These are phyloP conservation scores for Leccinum arenicola DNA, from an alignment of 768 basidiomycete species.

Conservation along the genomic window DNA sequence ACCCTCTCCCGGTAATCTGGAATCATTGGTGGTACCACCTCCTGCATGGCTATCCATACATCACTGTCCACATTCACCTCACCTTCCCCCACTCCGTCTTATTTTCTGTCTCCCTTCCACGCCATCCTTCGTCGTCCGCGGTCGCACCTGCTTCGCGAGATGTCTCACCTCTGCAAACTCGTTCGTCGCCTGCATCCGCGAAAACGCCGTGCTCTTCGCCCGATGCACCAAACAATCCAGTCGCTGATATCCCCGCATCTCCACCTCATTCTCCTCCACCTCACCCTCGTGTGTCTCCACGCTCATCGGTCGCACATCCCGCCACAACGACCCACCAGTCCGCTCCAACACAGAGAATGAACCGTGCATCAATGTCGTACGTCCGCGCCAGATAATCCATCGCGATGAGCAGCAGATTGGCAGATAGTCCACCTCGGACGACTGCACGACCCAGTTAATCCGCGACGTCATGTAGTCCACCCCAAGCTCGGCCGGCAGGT, in stretches of 20 bases:
- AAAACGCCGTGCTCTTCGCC: slow-evolving; percentile 30
- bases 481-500: too few relatives aligned
- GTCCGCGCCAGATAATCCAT: slow-evolving; percentile 85
- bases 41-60: too few relatives aligned
- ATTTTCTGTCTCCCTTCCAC: too few relatives aligned
- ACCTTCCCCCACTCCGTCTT: too few relatives aligned
- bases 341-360: slow-evolving; percentile 73
- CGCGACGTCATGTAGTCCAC: slow-evolving; percentile 59
- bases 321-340: slow-evolving; percentile 28
- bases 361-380: slow-evolving; percentile 86
- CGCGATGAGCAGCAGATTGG: slow-evolving; percentile 87
- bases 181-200: slow-evolving; percentile 66
- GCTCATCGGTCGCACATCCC: neutral
- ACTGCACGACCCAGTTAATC: slow-evolving; percentile 99
- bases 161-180: slow-evolving; percentile 69
- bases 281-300: neutral
- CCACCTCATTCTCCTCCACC: slow-evolving; percentile 5
- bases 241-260: slow-evolving; percentile 43
- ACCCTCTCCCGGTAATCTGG: too few relatives aligned
- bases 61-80: too few relatives aligned
- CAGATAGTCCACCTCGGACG: slow-evolving; percentile 92
- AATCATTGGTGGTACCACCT: too few relatives aligned
- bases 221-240: slow-evolving; percentile 68
- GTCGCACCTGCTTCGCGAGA: too few relatives aligned
- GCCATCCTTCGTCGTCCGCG: too few relatives aligned